A percentile compares a stretch with the other conserved stretches of the same genome.
Conservation (phyloP, 2,329 filamentous ascomycete species). For the Pseudofabraea citricarpa region DNA sequence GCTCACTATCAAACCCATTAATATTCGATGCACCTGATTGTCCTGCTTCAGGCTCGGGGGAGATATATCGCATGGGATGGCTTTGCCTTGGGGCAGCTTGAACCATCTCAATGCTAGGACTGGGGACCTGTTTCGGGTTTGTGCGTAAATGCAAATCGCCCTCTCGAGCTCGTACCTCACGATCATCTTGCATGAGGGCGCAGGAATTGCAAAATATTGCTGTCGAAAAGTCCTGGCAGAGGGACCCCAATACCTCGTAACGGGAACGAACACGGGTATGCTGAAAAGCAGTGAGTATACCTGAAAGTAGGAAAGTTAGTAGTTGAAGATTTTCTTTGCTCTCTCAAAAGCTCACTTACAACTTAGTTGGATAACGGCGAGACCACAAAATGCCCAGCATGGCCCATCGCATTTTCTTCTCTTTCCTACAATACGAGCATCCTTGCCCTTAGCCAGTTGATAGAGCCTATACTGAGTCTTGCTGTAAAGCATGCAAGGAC, state of each 20-base stretch:
- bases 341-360: too few species aligned
- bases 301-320: too few species aligned
- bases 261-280: constrained; percentile 32
- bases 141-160: constrained; percentile 18
- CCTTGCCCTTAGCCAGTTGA: constrained; percentile 30
- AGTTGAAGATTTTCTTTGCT: too few species aligned
- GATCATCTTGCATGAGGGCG: constrained; percentile 37
- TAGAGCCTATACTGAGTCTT: constrained; percentile 37
- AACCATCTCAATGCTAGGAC: background rate
- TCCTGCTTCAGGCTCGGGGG: constrained; percentile 2
- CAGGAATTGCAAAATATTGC: constrained; percentile 37
- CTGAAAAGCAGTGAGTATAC: background rate
- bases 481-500: constrained; percentile 38
- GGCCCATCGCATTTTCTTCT: constrained; percentile 31
- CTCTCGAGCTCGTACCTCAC: constrained; percentile 37
- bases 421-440: constrained; percentile 34
- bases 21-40: background rate
- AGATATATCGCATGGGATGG: constrained; percentile 18
- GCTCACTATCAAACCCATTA: background rate
- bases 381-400: constrained; percentile 31
- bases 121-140: constrained; percentile 2
- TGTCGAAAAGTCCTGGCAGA: constrained; percentile 28
- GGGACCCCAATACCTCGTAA: constrained; percentile 36
- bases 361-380: constrained; percentile 2
- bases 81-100: constrained; percentile 7